Percentiles rank a stretch among this genome's conserved stretches.
phyloP scores from a whole-genome alignment of 306 rosid species.

The Nissolia schottii region DNA sequence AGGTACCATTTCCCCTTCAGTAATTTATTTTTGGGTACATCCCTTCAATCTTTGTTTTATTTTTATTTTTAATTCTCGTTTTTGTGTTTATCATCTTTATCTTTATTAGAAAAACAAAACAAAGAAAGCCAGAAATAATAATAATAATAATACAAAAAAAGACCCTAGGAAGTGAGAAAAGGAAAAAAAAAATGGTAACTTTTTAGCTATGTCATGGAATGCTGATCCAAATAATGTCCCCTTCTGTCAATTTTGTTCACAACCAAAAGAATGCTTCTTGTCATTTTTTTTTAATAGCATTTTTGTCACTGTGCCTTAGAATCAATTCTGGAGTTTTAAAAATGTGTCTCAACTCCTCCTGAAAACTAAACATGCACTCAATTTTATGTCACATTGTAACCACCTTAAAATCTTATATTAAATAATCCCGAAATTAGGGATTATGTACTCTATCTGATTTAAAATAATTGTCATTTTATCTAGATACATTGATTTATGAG shows the following conservation, averaged over 20 bases:
- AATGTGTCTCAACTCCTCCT: too few species aligned
- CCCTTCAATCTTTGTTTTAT: too few species aligned
- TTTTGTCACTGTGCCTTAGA: too few species aligned
- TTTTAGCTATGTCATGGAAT: neutral
- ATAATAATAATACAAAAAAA: neutral
- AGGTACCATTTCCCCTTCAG: constrained; percentile 40
- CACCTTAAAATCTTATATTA: constrained; percentile 1
- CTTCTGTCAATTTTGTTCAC: neutral
- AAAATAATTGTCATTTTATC: too few species aligned
- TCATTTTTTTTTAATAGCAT: neutral
- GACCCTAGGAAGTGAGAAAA: neutral
- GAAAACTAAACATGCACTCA: too few species aligned
- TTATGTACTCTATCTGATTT: too few species aligned
- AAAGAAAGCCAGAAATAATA: neutral
- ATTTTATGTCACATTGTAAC: too few species aligned
- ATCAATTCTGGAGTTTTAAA: too few species aligned
- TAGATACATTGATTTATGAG: too few species aligned
- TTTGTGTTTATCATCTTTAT: too few species aligned
- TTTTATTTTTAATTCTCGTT: too few species aligned
- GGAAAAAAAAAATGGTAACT: neutral
- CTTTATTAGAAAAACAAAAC: too few species aligned
- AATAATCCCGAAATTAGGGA: constrained; percentile 4
- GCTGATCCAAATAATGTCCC: neutral
- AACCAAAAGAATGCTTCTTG: neutral
- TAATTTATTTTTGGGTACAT: neutral